phyloP scores from a whole-genome alignment of 2,329 filamentous ascomycete genomes.

The Calcarisporium arbuscula region DNA sequence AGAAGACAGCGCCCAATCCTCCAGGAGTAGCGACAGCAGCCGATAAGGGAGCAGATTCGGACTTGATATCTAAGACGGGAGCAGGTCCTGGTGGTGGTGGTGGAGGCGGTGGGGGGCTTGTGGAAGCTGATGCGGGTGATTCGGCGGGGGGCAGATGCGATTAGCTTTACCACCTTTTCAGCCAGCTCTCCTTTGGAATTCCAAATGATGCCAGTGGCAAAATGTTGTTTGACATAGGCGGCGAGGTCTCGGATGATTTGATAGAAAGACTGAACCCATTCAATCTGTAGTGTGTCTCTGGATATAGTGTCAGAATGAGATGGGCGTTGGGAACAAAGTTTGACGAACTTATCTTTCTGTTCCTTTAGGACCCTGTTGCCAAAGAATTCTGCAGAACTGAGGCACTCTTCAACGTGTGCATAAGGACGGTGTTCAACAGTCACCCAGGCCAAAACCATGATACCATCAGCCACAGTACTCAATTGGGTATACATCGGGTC shows the following conservation, averaged over 20 bases:
- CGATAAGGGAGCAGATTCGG: slow-evolving; percentile 21
- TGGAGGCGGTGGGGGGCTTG: slow-evolving; percentile 51
- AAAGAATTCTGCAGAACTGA: slow-evolving; percentile 84
- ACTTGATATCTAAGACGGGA: slow-evolving; percentile 56
- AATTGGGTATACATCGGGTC: slow-evolving; percentile 74
- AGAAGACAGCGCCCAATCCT: slow-evolving; percentile 84
- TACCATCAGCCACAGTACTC: slow-evolving; percentile 82
- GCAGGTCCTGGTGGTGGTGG: slow-evolving; percentile 68
- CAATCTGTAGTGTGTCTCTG: slow-evolving; percentile 72
- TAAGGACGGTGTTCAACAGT: slow-evolving; percentile 75
- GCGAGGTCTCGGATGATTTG: slow-evolving; percentile 78
- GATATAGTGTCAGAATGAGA: slow-evolving; percentile 8
- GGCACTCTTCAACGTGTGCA: slow-evolving; percentile 77
- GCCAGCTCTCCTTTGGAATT: slow-evolving; percentile 72
- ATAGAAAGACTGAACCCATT: slow-evolving; percentile 92
- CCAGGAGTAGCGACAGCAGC: slow-evolving; percentile 30
- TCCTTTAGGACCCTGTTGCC: slow-evolving; percentile 92
- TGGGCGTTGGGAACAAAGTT: background rate
- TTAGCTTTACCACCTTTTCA: slow-evolving; percentile 55
- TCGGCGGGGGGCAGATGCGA: slow-evolving; percentile 42
- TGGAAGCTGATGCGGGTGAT: slow-evolving; percentile 46
- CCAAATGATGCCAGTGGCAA: slow-evolving; percentile 75
- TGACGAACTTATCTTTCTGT: slow-evolving; percentile 61
- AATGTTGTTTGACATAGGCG: slow-evolving; percentile 80
- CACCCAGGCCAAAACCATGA: slow-evolving; percentile 86